Evolutionary conservation across 1,284 basidiomycete species (phyloP).

Genomic region (Apiotrichum porosum): DNA sequence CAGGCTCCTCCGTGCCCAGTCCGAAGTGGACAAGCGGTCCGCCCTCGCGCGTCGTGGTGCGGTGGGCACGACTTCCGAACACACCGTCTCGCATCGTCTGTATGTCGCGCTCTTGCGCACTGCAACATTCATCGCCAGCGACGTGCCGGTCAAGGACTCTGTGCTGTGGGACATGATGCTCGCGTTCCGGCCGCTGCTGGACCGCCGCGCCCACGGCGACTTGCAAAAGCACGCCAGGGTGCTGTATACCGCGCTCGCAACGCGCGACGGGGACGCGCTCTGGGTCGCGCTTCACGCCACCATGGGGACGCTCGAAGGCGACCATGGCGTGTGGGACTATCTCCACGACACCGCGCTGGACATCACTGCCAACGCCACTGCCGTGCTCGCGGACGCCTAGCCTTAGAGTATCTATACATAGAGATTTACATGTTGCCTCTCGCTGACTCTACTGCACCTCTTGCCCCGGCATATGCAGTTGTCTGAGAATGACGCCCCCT

Average conservation of each 20-base stretch:
- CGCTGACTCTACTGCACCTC: neutral
- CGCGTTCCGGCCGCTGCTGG: conserved; percentile 68
- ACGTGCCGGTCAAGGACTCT: conserved; percentile 63
- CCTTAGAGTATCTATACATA: neutral
- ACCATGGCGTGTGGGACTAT: conserved; percentile 29
- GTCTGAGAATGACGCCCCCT: conserved; percentile 70
- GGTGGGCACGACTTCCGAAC: conserved; percentile 30
- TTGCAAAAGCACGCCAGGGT: conserved; percentile 62
- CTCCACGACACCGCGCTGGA: conserved; percentile 27
- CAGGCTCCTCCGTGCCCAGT: conserved; percentile 58
- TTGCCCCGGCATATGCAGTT: conserved; percentile 49
- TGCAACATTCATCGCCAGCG: conserved; percentile 60
- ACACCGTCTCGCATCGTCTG: conserved; percentile 64
- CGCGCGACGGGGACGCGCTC: conserved; percentile 68
- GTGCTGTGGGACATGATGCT: conserved; percentile 73
- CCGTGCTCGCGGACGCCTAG: neutral
- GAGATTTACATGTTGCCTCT: too few relatives aligned
- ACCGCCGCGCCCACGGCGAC: conserved; percentile 62
- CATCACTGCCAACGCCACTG: neutral
- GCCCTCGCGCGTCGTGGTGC: conserved; percentile 59
- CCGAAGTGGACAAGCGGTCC: conserved; percentile 57
- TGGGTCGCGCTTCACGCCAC: conserved; percentile 70
- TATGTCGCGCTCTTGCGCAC: conserved; percentile 67
- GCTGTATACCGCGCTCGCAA: conserved; percentile 60
- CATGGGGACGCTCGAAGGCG: conserved; percentile 14